These are phyloP conservation scores for Nigrograna mackinnonii DNA, from an alignment of 2,329 filamentous ascomycete genomes.

Conservation along the genomic window DNA sequence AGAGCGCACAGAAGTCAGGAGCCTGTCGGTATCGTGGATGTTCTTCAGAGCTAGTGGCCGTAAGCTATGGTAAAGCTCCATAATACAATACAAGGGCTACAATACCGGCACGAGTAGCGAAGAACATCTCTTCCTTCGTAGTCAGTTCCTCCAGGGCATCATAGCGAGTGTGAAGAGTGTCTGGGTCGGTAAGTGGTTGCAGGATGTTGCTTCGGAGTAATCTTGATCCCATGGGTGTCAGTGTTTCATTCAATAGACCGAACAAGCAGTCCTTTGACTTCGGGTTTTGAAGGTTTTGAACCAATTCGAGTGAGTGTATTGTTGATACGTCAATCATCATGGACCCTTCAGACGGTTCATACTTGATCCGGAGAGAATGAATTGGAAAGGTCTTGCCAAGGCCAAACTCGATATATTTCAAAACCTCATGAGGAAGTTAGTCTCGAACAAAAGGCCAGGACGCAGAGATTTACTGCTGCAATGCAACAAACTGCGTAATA, in stretches of 20 bases:
- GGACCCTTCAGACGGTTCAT: conserved; percentile 84
- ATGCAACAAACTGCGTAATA: conserved; percentile 86
- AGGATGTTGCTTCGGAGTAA: conserved; percentile 84
- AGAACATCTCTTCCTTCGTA: conserved; percentile 83
- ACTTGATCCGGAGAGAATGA: conserved; percentile 84
- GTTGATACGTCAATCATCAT: conserved; percentile 96
- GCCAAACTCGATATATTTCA: conserved; percentile 79
- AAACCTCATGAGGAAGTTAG: conserved; percentile 55
- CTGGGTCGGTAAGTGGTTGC: conserved; percentile 77
- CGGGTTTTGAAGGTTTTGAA: conserved; percentile 79
- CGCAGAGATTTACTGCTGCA: conserved; percentile 74
- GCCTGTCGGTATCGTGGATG: conserved; percentile 78
- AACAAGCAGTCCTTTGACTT: conserved; percentile 84
- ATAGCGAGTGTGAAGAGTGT: conserved; percentile 72
- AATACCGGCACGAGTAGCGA: conserved; percentile 73
- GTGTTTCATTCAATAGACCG: conserved; percentile 80
- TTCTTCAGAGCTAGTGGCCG: conserved; percentile 74
- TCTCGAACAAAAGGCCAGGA: conserved; percentile 33
- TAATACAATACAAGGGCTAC: too few species aligned
- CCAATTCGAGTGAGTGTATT: conserved; percentile 82
- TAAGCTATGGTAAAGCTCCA: too few species aligned
- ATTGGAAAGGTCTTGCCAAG: conserved; percentile 69
- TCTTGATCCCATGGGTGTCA: conserved; percentile 86
- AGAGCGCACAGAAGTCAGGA: conserved; percentile 69
- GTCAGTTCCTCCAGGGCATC: conserved; percentile 84